phyloP scores from a whole-genome alignment of 2,329 filamentous ascomycete species.

The Calonectria naviculata region DNA sequence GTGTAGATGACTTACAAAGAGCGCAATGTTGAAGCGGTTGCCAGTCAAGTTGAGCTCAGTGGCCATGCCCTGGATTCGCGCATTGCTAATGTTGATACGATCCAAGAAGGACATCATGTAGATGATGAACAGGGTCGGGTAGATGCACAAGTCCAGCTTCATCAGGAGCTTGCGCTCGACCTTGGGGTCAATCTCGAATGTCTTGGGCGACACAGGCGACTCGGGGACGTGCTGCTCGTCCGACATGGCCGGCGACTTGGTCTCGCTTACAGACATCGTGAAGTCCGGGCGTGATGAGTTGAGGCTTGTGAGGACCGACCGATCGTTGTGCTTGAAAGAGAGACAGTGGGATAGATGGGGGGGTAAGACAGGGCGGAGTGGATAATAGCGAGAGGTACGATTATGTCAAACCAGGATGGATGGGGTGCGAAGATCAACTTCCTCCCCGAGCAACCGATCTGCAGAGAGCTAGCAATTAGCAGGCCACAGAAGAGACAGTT shows the following conservation, averaged over 20 bases:
- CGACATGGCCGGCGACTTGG: conserved; percentile 24
- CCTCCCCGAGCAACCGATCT: conserved; percentile 4
- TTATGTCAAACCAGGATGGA: conserved; percentile 1
- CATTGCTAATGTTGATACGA: conserved; percentile 60
- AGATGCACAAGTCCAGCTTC: conserved; percentile 55
- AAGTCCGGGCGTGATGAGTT: not conserved
- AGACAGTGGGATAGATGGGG: not conserved
- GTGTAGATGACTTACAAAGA: conserved; percentile 42
- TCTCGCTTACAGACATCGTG: conserved; percentile 31
- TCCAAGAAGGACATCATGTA: conserved; percentile 57
- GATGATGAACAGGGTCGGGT: conserved; percentile 53
- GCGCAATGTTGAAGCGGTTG: conserved; percentile 56
- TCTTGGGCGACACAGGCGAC: conserved; percentile 8
- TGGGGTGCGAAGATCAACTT: conserved; percentile 15
- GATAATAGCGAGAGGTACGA: not conserved
- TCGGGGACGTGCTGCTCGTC: conserved; percentile 26
- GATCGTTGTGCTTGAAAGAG: not conserved
- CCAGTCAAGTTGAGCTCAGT: conserved; percentile 54
- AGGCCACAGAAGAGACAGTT: not conserved
- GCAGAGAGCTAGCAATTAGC: not conserved
- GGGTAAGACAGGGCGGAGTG: not conserved
- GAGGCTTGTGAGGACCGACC: not conserved
- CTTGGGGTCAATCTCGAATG: conserved; percentile 41
- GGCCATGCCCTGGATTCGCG: conserved; percentile 55
- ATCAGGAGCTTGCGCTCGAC: conserved; percentile 49